These are phyloP conservation scores for Lasiodiplodia sp. DNA, from an alignment of 2,329 filamentous ascomycete genomes.

Conservation along the genomic window DNA sequence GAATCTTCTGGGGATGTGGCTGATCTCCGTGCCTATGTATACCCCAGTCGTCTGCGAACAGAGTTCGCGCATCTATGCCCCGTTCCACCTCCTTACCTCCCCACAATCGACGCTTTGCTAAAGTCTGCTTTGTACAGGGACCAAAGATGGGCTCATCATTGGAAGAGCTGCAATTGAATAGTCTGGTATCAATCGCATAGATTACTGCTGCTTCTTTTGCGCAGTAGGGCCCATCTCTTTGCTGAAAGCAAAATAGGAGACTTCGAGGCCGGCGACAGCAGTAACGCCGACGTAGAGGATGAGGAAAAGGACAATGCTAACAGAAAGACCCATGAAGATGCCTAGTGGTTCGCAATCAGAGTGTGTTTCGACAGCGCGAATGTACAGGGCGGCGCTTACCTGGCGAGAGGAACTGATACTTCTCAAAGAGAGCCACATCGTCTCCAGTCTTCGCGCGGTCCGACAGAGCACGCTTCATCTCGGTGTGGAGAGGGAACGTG, in stretches of 20 bases:
- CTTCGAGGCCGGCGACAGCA: constrained; percentile 80
- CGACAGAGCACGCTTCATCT: constrained; percentile 72
- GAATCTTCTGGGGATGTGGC: neutral
- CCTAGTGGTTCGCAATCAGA: constrained; percentile 57
- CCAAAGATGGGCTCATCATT: neutral
- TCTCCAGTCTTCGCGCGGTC: constrained; percentile 39
- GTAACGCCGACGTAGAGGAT: constrained; percentile 81
- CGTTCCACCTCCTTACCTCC: neutral
- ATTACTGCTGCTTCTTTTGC: constrained; percentile 79
- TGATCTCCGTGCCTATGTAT: neutral
- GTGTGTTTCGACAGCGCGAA: neutral
- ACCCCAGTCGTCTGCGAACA: neutral
- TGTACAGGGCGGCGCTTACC: constrained; percentile 60
- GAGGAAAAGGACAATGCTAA: constrained; percentile 72
- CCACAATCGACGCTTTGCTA: constrained; percentile 21
- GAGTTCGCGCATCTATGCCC: neutral
- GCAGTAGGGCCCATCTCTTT: constrained; percentile 92
- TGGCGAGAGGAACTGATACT: constrained; percentile 92
- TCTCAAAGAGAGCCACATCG: constrained; percentile 72
- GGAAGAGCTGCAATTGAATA: constrained; percentile 17
- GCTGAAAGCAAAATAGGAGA: constrained; percentile 93
- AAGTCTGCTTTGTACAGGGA: constrained; percentile 23
- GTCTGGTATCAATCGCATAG: neutral
- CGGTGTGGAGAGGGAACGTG: constrained; percentile 72
- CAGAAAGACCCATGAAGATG: constrained; percentile 85